These are phyloP conservation scores for Saccharomyces mikatae DNA, from an alignment of 805 yeast species.

Conservation along the genomic window DNA sequence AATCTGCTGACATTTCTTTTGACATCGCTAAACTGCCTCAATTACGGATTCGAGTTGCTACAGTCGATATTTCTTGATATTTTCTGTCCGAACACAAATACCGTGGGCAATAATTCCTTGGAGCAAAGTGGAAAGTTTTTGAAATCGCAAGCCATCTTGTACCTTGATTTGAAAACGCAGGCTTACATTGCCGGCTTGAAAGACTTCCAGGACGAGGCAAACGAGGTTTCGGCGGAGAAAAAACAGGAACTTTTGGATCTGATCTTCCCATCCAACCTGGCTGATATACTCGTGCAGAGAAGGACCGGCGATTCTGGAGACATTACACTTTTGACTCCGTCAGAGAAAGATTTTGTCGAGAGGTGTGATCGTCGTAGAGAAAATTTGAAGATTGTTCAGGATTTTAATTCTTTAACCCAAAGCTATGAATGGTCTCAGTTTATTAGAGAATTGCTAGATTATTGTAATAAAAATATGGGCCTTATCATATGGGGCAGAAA, in stretches of 20 bases:
- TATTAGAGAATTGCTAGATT: constrained; percentile 69
- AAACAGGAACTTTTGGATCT: constrained; percentile 56
- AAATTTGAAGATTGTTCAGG: constrained; percentile 40
- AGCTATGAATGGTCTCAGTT: constrained; percentile 84
- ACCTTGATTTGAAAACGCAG: constrained; percentile 85
- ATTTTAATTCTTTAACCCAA: constrained; percentile 49
- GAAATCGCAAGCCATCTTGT: constrained; percentile 73
- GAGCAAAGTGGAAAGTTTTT: constrained; percentile 45
- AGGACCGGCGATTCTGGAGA: constrained; percentile 10
- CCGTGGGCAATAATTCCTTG: constrained; percentile 8
- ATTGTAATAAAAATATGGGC: constrained; percentile 67
- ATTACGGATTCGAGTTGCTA: constrained; percentile 78
- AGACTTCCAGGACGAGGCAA: constrained; percentile 14
- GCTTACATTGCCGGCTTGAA: constrained; percentile 86
- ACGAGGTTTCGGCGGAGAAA: constrained; percentile 7
- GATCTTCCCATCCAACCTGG: constrained; percentile 63
- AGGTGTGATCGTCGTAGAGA: constrained; percentile 68
- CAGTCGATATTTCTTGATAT: constrained; percentile 80
- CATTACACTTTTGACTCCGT: constrained; percentile 44
- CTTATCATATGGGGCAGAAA: constrained; percentile 62
- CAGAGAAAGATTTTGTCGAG: constrained; percentile 70
- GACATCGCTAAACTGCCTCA: constrained; percentile 78
- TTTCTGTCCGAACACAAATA: constrained; percentile 61
- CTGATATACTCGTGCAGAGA: constrained; percentile 29
- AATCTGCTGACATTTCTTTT: constrained; percentile 81